A percentile compares a stretch with the other conserved stretches of the same genome.
phyloP scores from a whole-genome alignment of 257 asterid species.

The Penstemon davidsonii region DNA sequence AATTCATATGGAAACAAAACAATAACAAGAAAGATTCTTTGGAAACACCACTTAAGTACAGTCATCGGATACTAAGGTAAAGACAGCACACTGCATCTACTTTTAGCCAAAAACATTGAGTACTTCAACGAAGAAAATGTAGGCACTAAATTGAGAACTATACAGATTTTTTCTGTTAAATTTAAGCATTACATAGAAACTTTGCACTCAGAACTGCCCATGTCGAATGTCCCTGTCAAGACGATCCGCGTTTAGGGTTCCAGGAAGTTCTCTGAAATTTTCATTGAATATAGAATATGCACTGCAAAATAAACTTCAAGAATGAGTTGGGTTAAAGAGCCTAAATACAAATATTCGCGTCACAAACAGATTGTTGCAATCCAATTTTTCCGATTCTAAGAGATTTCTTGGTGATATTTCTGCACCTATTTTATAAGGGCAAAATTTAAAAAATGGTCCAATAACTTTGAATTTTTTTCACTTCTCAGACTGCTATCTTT shows the following conservation, averaged over 20 bases:
- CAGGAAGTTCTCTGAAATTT: slow-evolving; percentile 90
- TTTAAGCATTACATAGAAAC: neutral
- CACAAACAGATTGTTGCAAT: neutral
- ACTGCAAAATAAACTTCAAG: slow-evolving; percentile 47
- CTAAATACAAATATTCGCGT: too few relatives aligned
- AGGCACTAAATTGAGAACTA: neutral
- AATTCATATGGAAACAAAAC: too few relatives aligned
- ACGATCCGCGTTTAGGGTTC: slow-evolving; percentile 89
- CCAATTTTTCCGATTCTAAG: neutral
- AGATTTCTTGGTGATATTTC: neutral
- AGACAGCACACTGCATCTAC: too few relatives aligned
- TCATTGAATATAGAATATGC: slow-evolving; percentile 94
- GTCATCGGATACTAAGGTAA: too few relatives aligned
- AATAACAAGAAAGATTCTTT: too few relatives aligned
- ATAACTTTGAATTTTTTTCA: neutral
- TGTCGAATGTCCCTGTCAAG: slow-evolving; percentile 83
- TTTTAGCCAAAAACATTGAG: neutral
- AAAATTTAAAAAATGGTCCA: neutral
- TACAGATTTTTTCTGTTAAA: slow-evolving; percentile 5
- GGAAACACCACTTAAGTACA: too few relatives aligned
- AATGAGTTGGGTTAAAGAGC: slow-evolving; percentile 1
- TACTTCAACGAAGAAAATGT: neutral
- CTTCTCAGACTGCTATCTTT: slow-evolving; percentile 2
- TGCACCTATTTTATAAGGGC: neutral
- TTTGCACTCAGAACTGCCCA: slow-evolving; percentile 62